phyloP scores from a whole-genome alignment of 108 stramenopile genomes.

The Nitzschia inconspicua region DNA sequence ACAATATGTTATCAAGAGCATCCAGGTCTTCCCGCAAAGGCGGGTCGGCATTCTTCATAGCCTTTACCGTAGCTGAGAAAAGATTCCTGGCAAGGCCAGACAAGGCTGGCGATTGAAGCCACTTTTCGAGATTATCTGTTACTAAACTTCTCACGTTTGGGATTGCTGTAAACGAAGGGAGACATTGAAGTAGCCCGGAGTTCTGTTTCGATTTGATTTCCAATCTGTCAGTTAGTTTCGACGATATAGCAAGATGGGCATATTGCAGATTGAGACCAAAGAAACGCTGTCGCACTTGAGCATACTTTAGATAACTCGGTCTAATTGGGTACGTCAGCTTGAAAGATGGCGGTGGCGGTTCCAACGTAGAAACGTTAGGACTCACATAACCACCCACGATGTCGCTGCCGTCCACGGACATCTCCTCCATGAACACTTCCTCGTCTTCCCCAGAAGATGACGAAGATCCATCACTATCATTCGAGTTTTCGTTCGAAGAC shows the following conservation, averaged over 20 bases:
- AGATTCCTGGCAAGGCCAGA: conserved; percentile 66
- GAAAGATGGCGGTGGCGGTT: conserved; percentile 1
- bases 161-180: conserved; percentile 54
- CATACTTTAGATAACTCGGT: conserved; percentile 31
- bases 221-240: conserved; percentile 48
- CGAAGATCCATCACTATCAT: conserved; percentile 24
- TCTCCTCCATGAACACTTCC: conserved; percentile 29
- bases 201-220: conserved; percentile 78
- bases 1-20: conserved; percentile 54
- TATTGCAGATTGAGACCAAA: conserved; percentile 44
- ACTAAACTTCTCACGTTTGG: conserved; percentile 50
- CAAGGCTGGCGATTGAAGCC: conserved; percentile 81
- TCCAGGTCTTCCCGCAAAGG: conserved; percentile 59
- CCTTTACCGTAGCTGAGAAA: conserved; percentile 47
- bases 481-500: not conserved
- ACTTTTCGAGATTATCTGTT: conserved; percentile 57
- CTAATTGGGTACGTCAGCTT: conserved; percentile 24
- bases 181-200: conserved; percentile 52
- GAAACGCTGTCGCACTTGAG: conserved; percentile 52
- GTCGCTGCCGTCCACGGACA: conserved; percentile 15
- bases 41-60: conserved; percentile 52
- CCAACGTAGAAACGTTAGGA: not conserved
- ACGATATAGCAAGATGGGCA: conserved; percentile 38
- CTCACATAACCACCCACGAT: not conserved
- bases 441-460: conserved; percentile 62